Evolutionary conservation across 257 asterid species (phyloP).

Genomic region (Linaria vulgaris): DNA sequence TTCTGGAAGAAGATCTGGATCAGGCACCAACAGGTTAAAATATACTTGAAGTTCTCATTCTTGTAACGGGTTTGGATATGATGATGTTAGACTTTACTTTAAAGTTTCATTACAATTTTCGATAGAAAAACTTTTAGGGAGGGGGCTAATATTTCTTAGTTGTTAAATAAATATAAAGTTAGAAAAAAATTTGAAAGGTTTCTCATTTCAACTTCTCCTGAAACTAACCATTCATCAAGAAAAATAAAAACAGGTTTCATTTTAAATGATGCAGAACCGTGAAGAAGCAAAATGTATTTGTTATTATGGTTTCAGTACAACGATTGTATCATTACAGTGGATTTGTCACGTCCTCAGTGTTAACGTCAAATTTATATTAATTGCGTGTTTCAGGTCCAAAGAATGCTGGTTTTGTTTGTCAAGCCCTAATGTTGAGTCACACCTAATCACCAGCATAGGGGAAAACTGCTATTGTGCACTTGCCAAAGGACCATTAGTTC

Average conservation of each 20-base stretch:
- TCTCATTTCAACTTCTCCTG: background rate
- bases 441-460: conserved; percentile 73
- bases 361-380: background rate
- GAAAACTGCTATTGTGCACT: conserved; percentile 84
- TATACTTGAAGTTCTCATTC: conserved; percentile 20
- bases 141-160: background rate
- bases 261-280: background rate
- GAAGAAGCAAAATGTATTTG: background rate
- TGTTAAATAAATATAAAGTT: background rate
- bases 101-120: background rate
- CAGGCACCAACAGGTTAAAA: conserved; percentile 61
- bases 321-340: background rate
- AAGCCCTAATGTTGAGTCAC: conserved; percentile 76
- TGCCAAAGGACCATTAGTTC: conserved; percentile 89
- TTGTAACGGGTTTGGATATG: conserved; percentile 5
- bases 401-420: conserved; percentile 99
- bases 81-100: conserved; percentile 14
- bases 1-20: conserved; percentile 49
- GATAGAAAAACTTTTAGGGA: no score
- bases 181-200: background rate
- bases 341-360: background rate
- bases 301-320: background rate
- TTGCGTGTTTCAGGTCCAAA: conserved; percentile 60
- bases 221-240: conserved; percentile 3
- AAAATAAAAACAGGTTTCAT: background rate